Evolutionary conservation across 306 rosid genomes (phyloP), one percentile per base, ranked within the genome.

Genomic region (Cicer cuneatum): DNA sequence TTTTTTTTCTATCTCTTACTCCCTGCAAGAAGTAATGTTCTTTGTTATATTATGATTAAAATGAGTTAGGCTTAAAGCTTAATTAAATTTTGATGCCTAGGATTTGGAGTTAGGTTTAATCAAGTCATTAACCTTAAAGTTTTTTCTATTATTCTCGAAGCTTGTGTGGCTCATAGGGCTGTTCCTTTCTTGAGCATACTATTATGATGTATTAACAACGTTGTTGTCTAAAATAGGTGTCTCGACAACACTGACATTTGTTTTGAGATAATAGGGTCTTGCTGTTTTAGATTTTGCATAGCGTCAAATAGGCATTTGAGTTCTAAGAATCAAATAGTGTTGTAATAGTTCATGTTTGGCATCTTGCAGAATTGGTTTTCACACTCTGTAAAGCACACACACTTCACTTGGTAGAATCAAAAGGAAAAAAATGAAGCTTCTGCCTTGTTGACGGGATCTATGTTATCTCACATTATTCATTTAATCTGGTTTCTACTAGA

Each of bases 1-100:
- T 29, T 29, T 29, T 29, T 29, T 29, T 29, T 29, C 33, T 29
- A 29, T 29, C 33, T 29, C 33, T 29, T 29, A 29, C 33, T 65
- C 14, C 42, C 8, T 33, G 66, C 63, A 7, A 40, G 48, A 1
- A 35, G 13, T 19, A 24, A 11, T 46, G 42, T 52, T 51, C 38
- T 75, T 81, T 14, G 71, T 74, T 81, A 15, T 75, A 35, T 58
- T 42, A 18, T 70, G 48, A 63, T 43, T 53, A 43, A 45, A 56
- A 16, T 1, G 63, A 43, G 29, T 43, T 46, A 66, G 18, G 70
- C 29, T 57, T 45, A 39, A 38, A 56, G 59, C 19, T 43, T 67
- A 33, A 39, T 65, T 21, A 38, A 78, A 45, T 10, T 33, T 62
- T 54, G 9, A 38, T 57, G 60, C 66, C 51, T 40, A 38, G 47